Evolutionary conservation across 495 filamentous ascomycete genomes (phyloP).

Genomic region (Hypomontagnella submonticulosa): DNA sequence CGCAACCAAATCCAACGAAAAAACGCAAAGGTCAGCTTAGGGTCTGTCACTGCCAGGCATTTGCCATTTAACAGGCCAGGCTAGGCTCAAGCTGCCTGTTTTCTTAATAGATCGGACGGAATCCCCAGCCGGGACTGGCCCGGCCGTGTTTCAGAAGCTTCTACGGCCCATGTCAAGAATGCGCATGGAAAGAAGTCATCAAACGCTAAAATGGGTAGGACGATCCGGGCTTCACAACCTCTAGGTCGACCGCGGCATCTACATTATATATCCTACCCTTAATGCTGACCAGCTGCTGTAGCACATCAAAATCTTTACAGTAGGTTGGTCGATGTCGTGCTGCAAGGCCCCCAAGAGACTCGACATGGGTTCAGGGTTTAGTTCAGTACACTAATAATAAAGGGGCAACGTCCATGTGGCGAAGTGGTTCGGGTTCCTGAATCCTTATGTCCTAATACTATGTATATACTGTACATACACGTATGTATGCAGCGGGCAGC

Average conservation of each 20-base stretch:
- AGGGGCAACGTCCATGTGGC: conserved; percentile 40
- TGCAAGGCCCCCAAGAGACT: conserved; percentile 37
- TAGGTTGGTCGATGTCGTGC: conserved; percentile 45
- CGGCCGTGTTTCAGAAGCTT: conserved; percentile 45
- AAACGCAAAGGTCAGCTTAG: conserved; percentile 25
- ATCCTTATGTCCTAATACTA: conserved; percentile 24
- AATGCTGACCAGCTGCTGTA: conserved; percentile 44
- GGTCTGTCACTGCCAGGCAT: conserved; percentile 23
- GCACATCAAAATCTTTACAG: conserved; percentile 32
- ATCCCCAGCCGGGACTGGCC: conserved; percentile 40
- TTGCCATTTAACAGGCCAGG: no score
- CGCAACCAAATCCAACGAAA: conserved; percentile 15
- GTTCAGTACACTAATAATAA: conserved; percentile 39
- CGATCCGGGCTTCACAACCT: conserved; percentile 32
- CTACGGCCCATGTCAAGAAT: conserved; percentile 43
- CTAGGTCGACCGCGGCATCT: conserved; percentile 37
- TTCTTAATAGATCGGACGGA: conserved; percentile 40
- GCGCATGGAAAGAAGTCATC: conserved; percentile 42
- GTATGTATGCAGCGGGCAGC: no score
- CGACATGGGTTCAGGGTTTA: conserved; percentile 45
- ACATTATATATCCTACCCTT: conserved; percentile 24
- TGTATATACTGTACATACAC: no score
- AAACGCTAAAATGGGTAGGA: conserved; percentile 45
- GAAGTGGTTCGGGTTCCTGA: conserved; percentile 42
- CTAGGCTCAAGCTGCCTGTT: conserved; percentile 18